These are phyloP conservation scores for Eragrostis curvula DNA, from an alignment of 176 grass and related monocot species.

Conservation along the genomic window DNA sequence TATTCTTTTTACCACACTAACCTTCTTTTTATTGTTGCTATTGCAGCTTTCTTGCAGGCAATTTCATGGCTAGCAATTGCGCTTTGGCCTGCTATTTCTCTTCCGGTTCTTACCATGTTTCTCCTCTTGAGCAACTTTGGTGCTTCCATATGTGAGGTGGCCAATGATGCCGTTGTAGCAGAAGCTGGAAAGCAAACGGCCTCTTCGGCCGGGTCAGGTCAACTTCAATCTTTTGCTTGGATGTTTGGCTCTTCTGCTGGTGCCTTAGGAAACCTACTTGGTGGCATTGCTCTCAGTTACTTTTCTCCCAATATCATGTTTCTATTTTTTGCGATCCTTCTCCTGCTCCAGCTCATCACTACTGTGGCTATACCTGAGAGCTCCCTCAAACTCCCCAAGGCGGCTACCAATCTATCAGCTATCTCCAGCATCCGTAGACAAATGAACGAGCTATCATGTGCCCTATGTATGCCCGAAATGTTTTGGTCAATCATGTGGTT, in stretches of 20 bases:
- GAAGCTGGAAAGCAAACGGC: conserved; percentile 70
- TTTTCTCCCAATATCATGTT: conserved; percentile 81
- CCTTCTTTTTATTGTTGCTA: conserved; percentile 37
- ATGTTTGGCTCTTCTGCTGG: conserved; percentile 86
- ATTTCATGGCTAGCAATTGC: conserved; percentile 90
- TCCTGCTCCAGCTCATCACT: conserved; percentile 71
- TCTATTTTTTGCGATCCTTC: conserved; percentile 71
- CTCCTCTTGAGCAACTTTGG: conserved; percentile 98
- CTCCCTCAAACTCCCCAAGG: conserved; percentile 81
- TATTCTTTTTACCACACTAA: conserved; percentile 33
- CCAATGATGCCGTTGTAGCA: conserved; percentile 93
- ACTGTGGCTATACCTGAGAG: conserved; percentile 73
- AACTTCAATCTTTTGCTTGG: conserved; percentile 94
- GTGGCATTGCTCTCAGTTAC: conserved; percentile 77
- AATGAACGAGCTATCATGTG: conserved; percentile 67
- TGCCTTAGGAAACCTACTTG: conserved; percentile 84
- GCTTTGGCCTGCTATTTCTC: conserved; percentile 67
- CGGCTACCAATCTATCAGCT: conserved; percentile 43
- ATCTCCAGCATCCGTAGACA: conserved; percentile 67
- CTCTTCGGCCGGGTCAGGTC: conserved; percentile 58
- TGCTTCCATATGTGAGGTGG: conserved; percentile 94
- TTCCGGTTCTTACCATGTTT: conserved; percentile 69
- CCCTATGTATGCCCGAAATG: conserved; percentile 72
- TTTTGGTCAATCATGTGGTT: conserved; percentile 74
- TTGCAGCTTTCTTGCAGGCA: conserved; percentile 93